Conservation (phyloP, 1,139 yeast genomes). For the Hyphopichia burtonii region DNA sequence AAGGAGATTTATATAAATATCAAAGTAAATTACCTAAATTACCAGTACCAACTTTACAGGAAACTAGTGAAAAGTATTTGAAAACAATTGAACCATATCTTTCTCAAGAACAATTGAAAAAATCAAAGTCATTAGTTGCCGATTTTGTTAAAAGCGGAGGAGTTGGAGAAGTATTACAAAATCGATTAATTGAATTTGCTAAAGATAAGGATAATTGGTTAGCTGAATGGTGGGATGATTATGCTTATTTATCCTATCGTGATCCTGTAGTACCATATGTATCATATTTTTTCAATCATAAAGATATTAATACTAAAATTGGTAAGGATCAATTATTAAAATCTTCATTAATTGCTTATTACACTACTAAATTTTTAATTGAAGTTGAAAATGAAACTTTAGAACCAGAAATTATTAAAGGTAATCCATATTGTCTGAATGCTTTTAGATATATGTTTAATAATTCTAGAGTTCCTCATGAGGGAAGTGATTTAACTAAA, state of each 20-base stretch:
- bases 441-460: slow-evolving; percentile 91
- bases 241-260: slow-evolving; percentile 85
- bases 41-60: slow-evolving; percentile 82
- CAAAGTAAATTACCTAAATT: slow-evolving; percentile 77
- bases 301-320: slow-evolving; percentile 55
- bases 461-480: slow-evolving; percentile 76
- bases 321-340: slow-evolving; percentile 74
- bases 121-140: slow-evolving; percentile 59
- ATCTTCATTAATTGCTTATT: slow-evolving; percentile 60
- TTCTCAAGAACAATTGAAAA: slow-evolving; percentile 51
- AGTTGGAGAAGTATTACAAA: slow-evolving; percentile 67
- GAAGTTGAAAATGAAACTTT: slow-evolving; percentile 58
- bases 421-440: slow-evolving; percentile 89
- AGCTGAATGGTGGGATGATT: slow-evolving; percentile 91
- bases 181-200: slow-evolving; percentile 60
- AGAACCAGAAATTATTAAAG: slow-evolving; percentile 79
- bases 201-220: slow-evolving; percentile 80
- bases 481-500: slow-evolving; percentile 56
- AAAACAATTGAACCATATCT: slow-evolving; percentile 69
- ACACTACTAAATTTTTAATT: slow-evolving; percentile 56
- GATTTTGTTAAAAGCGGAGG: slow-evolving; percentile 65
- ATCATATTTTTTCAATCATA: slow-evolving; percentile 86
- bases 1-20: slow-evolving; percentile 71
- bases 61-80: slow-evolving; percentile 70
- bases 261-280: slow-evolving; percentile 95